These are phyloP conservation scores for Alternaria solani DNA, from an alignment of 2,329 filamentous ascomycete species.

Conservation along the genomic window DNA sequence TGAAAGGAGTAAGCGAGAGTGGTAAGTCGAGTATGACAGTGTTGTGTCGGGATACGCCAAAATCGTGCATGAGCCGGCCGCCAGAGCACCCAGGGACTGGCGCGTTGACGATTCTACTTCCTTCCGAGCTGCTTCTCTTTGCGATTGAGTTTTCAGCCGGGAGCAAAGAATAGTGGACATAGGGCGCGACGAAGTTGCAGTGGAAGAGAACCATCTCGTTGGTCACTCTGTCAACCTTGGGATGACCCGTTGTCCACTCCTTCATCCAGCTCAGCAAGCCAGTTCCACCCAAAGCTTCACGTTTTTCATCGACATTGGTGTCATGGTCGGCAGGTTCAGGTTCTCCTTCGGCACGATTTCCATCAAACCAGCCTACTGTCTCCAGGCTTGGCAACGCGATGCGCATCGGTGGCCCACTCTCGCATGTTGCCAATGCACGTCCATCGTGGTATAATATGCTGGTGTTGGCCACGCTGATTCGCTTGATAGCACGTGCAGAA, in stretches of 20 bases:
- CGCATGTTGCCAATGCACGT: constrained; percentile 72
- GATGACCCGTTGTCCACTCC: constrained; percentile 76
- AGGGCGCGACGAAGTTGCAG: constrained; percentile 70
- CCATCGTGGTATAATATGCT: constrained; percentile 72
- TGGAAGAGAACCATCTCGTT: constrained; percentile 74
- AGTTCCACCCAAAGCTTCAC: constrained; percentile 60
- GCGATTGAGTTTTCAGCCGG: constrained; percentile 41
- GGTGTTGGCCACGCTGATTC: constrained; percentile 76
- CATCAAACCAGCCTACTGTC: constrained; percentile 76
- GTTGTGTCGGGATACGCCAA: constrained; percentile 69
- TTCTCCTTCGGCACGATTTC: constrained; percentile 63
- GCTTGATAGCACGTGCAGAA: constrained; percentile 66
- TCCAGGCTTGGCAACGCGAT: constrained; percentile 69
- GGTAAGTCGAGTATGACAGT: constrained; percentile 76
- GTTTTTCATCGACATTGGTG: constrained; percentile 15
- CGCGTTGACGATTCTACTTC: constrained; percentile 56
- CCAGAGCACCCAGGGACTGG: constrained; percentile 68
- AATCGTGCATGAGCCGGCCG: constrained; percentile 80
- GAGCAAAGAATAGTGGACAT: constrained; percentile 71
- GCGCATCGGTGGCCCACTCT: constrained; percentile 74
- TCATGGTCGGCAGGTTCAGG: constrained; percentile 32
- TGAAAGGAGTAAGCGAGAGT: constrained; percentile 69
- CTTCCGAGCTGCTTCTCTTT: neutral
- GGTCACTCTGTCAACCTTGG: constrained; percentile 70
- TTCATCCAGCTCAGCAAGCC: constrained; percentile 69